Percentiles rank a stretch among this genome's conserved stretches.
Conservation (phyloP, 2,329 filamentous ascomycete genomes). For the Fusarium guadeloupense region DNA sequence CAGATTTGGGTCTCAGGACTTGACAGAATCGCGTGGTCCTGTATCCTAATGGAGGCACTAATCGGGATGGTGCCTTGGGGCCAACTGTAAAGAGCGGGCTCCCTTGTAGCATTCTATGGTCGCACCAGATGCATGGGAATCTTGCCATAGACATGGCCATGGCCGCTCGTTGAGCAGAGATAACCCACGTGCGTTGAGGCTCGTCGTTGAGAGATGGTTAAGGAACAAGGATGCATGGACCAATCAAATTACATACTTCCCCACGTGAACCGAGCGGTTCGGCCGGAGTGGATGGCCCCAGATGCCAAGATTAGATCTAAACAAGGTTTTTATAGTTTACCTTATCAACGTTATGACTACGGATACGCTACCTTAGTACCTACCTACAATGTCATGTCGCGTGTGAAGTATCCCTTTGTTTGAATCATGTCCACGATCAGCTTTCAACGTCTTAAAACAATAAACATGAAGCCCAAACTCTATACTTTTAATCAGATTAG, state of each 20-base stretch:
- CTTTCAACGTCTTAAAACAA: too few species aligned
- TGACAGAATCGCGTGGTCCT: not conserved
- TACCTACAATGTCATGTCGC: too few species aligned
- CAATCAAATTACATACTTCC: slow-evolving; percentile 5
- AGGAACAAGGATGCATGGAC: not conserved
- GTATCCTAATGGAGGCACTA: not conserved
- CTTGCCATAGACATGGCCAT: too few species aligned
- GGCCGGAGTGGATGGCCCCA: slow-evolving; percentile 9
- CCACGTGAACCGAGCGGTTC: slow-evolving; percentile 33
- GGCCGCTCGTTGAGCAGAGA: not conserved
- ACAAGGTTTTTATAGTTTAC: not conserved
- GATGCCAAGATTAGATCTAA: slow-evolving; percentile 22
- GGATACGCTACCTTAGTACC: too few species aligned
- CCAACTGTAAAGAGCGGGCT: not conserved
- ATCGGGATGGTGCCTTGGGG: too few species aligned
- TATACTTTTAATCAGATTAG: too few species aligned
- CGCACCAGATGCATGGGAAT: too few species aligned
- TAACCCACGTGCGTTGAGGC: slow-evolving; percentile 27
- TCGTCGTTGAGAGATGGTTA: slow-evolving; percentile 26
- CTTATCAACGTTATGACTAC: not conserved
- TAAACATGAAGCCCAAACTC: too few species aligned
- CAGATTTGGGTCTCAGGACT: not conserved
- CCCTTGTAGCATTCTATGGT: too few species aligned
- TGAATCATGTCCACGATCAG: too few species aligned
- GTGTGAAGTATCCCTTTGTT: too few species aligned